phyloP scores from a whole-genome alignment of 495 filamentous ascomycete species.

The Aspergillus panamensis region DNA sequence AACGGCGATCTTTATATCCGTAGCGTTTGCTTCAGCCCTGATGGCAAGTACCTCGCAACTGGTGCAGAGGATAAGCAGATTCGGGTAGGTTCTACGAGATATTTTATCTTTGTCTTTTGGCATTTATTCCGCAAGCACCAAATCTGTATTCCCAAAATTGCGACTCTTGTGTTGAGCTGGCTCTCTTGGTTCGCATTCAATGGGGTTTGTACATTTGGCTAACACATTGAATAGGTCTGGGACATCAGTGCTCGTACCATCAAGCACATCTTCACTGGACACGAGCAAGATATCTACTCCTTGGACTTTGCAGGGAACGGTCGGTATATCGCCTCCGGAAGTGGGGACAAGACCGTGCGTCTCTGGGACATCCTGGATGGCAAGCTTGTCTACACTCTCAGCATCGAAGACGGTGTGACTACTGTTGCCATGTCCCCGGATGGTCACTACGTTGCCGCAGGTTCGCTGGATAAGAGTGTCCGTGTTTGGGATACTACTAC shows the following conservation, averaged over 20 bases:
- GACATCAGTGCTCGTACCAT: constrained; percentile 74
- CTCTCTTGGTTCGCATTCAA: background rate
- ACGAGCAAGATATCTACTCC: constrained; percentile 94
- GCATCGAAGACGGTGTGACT: constrained; percentile 86
- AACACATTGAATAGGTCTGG: constrained; percentile 63
- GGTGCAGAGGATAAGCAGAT: constrained; percentile 92
- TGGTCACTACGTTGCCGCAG: constrained; percentile 79
- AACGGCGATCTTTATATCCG: constrained; percentile 85
- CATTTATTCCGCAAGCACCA: too few relatives aligned
- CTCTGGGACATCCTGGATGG: constrained; percentile 83
- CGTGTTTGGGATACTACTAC: constrained; percentile 81
- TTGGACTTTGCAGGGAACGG: constrained; percentile 85
- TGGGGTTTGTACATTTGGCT: too few relatives aligned
- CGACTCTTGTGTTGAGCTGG: too few relatives aligned
- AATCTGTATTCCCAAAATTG: too few relatives aligned
- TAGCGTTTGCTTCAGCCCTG: constrained; percentile 90
- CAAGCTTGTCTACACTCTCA: constrained; percentile 69
- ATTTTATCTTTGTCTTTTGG: background rate
- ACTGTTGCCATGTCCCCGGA: constrained; percentile 91
- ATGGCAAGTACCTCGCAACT: constrained; percentile 83
- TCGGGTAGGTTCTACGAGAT: constrained; percentile 55
- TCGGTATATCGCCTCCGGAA: constrained; percentile 82
- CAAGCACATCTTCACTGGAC: constrained; percentile 75
- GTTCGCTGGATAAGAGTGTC: constrained; percentile 86
- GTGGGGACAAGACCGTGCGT: constrained; percentile 81